Evolutionary conservation across 2,329 filamentous ascomycete species (phyloP).

Genomic region (Ceratocystis diversiconidia): DNA sequence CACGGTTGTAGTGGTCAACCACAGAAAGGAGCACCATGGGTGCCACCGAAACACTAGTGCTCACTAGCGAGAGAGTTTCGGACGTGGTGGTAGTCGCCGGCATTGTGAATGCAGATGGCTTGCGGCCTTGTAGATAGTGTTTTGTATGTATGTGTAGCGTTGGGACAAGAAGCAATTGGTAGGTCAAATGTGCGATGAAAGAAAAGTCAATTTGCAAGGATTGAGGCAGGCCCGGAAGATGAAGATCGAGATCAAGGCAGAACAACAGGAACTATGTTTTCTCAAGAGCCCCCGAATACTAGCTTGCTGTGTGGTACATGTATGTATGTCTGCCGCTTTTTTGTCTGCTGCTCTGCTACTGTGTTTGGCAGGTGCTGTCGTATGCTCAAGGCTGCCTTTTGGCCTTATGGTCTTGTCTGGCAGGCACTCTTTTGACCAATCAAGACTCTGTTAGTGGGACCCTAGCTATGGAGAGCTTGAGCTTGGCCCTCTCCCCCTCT

Average conservation of each 20-base stretch:
- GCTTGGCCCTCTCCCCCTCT: not conserved
- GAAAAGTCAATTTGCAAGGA: not conserved
- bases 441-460: slow-evolving; percentile 7
- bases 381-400: slow-evolving; percentile 23
- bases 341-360: slow-evolving; percentile 7
- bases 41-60: slow-evolving; percentile 88
- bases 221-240: not conserved
- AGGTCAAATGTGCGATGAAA: not conserved
- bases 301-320: not conserved
- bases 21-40: slow-evolving; percentile 94
- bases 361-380: slow-evolving; percentile 20
- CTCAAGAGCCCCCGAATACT: too few species aligned
- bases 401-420: slow-evolving; percentile 17
- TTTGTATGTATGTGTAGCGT: too few species aligned
- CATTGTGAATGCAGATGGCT: slow-evolving; percentile 42
- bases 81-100: slow-evolving; percentile 68
- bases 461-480: slow-evolving; percentile 6
- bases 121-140: not conserved
- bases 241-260: not conserved
- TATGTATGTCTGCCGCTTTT: not conserved
- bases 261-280: not conserved
- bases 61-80: slow-evolving; percentile 89
- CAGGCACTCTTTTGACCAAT: slow-evolving; percentile 17
- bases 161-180: too few species aligned
- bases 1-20: slow-evolving; percentile 95